Evolutionary conservation across 78 protist species (phyloP), one percentile per base, ranked within the genome.

Genomic region (Emiliania huxleyi): DNA sequence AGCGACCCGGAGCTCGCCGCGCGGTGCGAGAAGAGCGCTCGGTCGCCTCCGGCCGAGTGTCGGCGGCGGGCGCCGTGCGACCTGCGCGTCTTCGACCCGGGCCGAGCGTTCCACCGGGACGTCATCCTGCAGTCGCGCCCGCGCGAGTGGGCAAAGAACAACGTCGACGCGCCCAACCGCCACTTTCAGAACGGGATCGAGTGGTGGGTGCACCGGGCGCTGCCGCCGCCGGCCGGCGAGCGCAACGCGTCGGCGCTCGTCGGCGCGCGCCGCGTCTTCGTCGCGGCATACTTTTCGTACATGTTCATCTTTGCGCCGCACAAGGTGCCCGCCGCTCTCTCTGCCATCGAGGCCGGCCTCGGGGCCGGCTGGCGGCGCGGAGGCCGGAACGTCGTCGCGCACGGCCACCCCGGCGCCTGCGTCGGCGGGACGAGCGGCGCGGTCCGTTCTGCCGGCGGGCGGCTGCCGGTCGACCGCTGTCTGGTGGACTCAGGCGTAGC

Each of bases 371-470:
- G 75, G 75, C 38, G 23, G 11, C 12, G 12, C 37, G 38, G 12
- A 4, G 33, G 33, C 12, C 75, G 33, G 11, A 4, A 26, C 2
- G 18, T 69, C n/a, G 75, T 69, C 33, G 75, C 75, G n/a, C 75
- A 69, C 75, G 75, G 75, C 75, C 75, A 69, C 75, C 75, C 75
- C 23, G 75, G 75, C 75, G 18, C 75, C 37, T 69, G 75, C 75
- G 75, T 69, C 75, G 33, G 38, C n/a, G 75, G 75, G 37, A 69
- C 75, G 33, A 15, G 33, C 75, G 23, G 33, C 75, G 75, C 33
- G 38, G 2, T 4, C 26, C 56, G 56, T 12, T 12, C 12, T 12
- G 56, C n/a, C n/a, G n/a, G n/a, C n/a, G n/a, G n/a, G n/a, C n/a
- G n/a, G n/a, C n/a, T n/a, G n/a, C n/a, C n/a, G n/a, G n/a, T n/a